Base-by-base conservation (phyloP, 225 moss, liverwort and hornwort genomes). In the Straminergon stramineum region DNA sequence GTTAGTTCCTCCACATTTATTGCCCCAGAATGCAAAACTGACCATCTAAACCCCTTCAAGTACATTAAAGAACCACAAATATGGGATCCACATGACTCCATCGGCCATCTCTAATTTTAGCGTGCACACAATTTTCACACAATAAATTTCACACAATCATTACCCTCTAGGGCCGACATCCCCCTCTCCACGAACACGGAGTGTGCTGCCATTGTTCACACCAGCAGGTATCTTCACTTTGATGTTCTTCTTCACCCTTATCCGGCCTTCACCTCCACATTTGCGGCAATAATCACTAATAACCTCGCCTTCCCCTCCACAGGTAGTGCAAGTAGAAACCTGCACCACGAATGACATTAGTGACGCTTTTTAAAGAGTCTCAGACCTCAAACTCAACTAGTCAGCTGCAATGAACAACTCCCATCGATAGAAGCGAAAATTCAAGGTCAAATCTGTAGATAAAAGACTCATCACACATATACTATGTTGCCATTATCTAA, bases 191-290 rank as follows among this genome's bases (percentile, higher is more conserved):
- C 96, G 95, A 77, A 99, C 99, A 89, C 99, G 96, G 53, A 99
- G 95, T 37, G 97, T 99, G 92, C 99, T 99, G 76, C 99, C 97
- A 90, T 95, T 94, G 87, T 97, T 97, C 71, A 99, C 99, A 83
- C 99, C 99, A 63, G 99, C 95, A 90, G 99, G 99, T 85, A 99
- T 97, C 94, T 99, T 99, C 69, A 99, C 99, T 91, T 97, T 99
- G 69, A 99, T 97, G 77, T 87, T 99, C 91, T 99, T 99, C 82
- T 97, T 99, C 63, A 99, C 88, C 73, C 96, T 93, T 83, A 97
- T 91, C 55, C 97, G 95, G 71, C 99, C 99, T 96, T 97, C 99
- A 52, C 99, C 99, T 85, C 97, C 97, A 93, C 99, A 99, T 91
- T 97, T 99, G 69, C 97, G 96, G 89, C 99, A 99, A 84, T 96